These are phyloP conservation scores for Stachybotrys chlorohalonatus DNA, from an alignment of 2,329 filamentous ascomycete species.

Conservation along the genomic window DNA sequence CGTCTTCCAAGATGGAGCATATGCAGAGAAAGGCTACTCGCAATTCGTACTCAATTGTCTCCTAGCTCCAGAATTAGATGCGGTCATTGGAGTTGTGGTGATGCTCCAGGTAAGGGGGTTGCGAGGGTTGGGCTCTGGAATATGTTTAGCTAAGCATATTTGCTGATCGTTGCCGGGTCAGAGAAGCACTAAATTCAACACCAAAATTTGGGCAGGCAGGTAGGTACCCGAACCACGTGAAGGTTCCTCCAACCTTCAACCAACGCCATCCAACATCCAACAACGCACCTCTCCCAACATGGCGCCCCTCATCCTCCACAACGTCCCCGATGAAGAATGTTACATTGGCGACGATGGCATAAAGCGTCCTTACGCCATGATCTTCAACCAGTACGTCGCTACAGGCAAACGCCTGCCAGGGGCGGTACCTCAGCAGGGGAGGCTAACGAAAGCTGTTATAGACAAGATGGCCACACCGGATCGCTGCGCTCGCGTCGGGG, in stretches of 20 bases:
- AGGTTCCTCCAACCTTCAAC: background rate
- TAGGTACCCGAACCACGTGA: background rate
- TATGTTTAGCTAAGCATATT: too few relatives aligned
- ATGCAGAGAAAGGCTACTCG: too few relatives aligned
- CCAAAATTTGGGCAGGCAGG: background rate
- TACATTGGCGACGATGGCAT: slow-evolving; percentile 58
- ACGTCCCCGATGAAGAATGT: slow-evolving; percentile 59
- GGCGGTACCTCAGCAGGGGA: background rate
- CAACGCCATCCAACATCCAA: background rate
- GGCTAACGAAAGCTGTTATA: slow-evolving; percentile 11
- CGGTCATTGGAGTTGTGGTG: too few relatives aligned
- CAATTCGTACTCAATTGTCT: too few relatives aligned
- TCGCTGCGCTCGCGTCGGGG: slow-evolving; percentile 40
- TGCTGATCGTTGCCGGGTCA: background rate
- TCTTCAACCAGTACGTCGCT: slow-evolving; percentile 49
- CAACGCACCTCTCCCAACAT: slow-evolving; percentile 22
- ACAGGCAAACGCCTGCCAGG: background rate
- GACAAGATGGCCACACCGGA: slow-evolving; percentile 42
- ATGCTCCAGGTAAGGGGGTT: too few relatives aligned
- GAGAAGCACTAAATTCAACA: background rate
- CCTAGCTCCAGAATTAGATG: too few relatives aligned
- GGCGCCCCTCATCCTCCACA: slow-evolving; percentile 59
- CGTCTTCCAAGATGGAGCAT: too few relatives aligned
- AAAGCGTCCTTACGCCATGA: slow-evolving; percentile 57
- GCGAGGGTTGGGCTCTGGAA: background rate